Evolutionary conservation across 495 filamentous ascomycete genomes (phyloP).

Genomic region (Neurospora terricola): DNA sequence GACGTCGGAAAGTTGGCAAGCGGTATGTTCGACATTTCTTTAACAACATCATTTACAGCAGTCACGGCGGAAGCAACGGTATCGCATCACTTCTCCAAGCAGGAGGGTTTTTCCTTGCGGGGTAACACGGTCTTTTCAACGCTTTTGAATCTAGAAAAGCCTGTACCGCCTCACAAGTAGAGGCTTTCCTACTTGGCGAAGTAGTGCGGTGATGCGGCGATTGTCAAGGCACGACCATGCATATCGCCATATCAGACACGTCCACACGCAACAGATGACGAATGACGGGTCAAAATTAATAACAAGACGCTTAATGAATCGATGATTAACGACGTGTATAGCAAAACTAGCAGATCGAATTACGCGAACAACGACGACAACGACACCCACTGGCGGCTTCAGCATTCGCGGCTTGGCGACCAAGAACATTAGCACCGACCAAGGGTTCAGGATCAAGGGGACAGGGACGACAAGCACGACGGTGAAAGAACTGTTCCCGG

Average conservation of each 20-base stretch:
- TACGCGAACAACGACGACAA: constrained; percentile 13
- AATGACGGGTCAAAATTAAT: background rate
- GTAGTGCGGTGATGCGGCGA: background rate
- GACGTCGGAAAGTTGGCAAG: constrained; percentile 33
- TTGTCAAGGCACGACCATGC: background rate
- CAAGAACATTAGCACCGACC: constrained; percentile 25
- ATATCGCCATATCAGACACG: background rate
- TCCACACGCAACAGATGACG: background rate
- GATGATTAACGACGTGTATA: constrained; percentile 15
- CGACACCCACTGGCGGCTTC: constrained; percentile 25
- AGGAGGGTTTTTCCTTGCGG: background rate
- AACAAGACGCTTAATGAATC: background rate
- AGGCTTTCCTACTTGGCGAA: background rate
- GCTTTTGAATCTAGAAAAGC: background rate
- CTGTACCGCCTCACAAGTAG: background rate
- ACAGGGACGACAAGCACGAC: constrained; percentile 38
- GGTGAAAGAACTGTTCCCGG: constrained; percentile 62
- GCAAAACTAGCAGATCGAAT: constrained; percentile 33
- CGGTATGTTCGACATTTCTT: constrained; percentile 24
- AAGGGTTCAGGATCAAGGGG: constrained; percentile 60
- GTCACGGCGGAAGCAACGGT: constrained; percentile 4
- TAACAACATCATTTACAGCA: constrained; percentile 1
- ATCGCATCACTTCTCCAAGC: background rate
- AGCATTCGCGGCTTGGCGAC: constrained; percentile 54
- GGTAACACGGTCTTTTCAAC: background rate